These are phyloP conservation scores for Populus nigra DNA, from an alignment of 345 rosid genomes.

Conservation along the genomic window DNA sequence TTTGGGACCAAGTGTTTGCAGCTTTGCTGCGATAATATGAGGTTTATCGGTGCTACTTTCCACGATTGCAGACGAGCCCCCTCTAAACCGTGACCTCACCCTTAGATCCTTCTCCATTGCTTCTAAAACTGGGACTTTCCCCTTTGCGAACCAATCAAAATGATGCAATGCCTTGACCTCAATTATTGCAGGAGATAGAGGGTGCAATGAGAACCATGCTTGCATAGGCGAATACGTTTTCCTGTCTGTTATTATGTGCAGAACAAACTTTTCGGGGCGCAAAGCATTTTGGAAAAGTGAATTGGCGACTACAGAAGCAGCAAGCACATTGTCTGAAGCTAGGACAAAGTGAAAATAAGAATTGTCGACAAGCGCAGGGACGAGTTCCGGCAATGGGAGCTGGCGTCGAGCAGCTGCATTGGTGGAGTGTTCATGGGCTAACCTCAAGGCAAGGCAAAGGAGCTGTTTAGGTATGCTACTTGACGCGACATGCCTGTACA, in stretches of 20 bases:
- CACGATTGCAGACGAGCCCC: conserved; percentile 85
- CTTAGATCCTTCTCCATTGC: conserved; percentile 95
- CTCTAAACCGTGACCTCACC: conserved; percentile 84
- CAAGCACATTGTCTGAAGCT: conserved; percentile 92
- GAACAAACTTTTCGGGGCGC: conserved; percentile 60
- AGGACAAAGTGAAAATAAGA: conserved; percentile 77
- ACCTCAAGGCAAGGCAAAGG: conserved; percentile 73
- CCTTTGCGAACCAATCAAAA: conserved; percentile 92
- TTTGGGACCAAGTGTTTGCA: conserved; percentile 93
- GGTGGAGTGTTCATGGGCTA: conserved; percentile 83
- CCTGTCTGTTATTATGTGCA: conserved; percentile 87
- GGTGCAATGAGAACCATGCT: conserved; percentile 96
- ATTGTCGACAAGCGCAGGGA: conserved; percentile 81
- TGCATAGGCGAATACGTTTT: conserved; percentile 96
- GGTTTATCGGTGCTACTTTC: conserved; percentile 74
- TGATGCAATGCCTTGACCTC: conserved; percentile 98
- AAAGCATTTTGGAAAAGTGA: conserved; percentile 69
- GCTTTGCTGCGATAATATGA: conserved; percentile 70
- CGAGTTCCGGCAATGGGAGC: conserved; percentile 76
- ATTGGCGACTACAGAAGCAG: conserved; percentile 79
- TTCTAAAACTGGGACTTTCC: conserved; percentile 91
- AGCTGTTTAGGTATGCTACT: conserved; percentile 96
- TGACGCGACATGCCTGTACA: conserved; percentile 89
- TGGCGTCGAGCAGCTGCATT: conserved; percentile 95
- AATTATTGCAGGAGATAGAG: conserved; percentile 70